A percentile compares a stretch with the other conserved stretches of the same genome.
phyloP scores from a whole-genome alignment of 306 rosid species.

The Trifolium subterraneum region DNA sequence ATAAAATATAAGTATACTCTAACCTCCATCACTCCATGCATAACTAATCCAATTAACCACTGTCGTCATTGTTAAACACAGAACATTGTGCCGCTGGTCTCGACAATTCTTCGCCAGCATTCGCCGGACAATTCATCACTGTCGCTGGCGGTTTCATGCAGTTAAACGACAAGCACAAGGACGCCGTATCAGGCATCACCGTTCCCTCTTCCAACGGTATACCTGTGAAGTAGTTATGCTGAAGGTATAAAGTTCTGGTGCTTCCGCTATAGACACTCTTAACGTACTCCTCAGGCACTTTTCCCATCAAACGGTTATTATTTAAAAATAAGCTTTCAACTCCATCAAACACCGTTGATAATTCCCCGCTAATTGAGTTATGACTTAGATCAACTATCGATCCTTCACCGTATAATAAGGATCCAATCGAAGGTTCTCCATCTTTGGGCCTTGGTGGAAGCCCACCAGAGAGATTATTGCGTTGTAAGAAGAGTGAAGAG shows the following conservation, averaged over 20 bases:
- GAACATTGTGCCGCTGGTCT: conserved; percentile 73
- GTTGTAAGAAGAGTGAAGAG: conserved; percentile 61
- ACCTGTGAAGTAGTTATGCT: conserved; percentile 67
- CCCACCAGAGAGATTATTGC: conserved; percentile 74
- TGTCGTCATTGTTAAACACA: conserved; percentile 23
- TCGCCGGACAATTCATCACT: conserved; percentile 59
- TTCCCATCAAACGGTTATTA: conserved; percentile 64
- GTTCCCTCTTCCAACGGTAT: conserved; percentile 41
- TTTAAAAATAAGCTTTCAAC: conserved; percentile 74
- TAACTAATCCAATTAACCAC: neutral
- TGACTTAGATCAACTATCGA: conserved; percentile 77
- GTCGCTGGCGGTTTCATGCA: conserved; percentile 67
- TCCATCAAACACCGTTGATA: conserved; percentile 53
- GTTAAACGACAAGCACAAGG: conserved; percentile 70
- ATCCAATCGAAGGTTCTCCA: conserved; percentile 5
- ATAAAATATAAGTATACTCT: neutral
- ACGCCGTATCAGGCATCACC: conserved; percentile 64
- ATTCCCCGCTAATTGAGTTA: conserved; percentile 56
- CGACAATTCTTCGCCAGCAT: conserved; percentile 50
- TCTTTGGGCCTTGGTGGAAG: conserved; percentile 33
- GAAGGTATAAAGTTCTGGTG: conserved; percentile 72
- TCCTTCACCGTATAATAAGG: conserved; percentile 54
- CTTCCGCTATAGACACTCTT: conserved; percentile 61
- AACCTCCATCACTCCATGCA: neutral
- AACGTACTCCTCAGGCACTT: conserved; percentile 65